Conservation (phyloP, 176 grass and related monocot species). For the Saccharum spontaneum region DNA sequence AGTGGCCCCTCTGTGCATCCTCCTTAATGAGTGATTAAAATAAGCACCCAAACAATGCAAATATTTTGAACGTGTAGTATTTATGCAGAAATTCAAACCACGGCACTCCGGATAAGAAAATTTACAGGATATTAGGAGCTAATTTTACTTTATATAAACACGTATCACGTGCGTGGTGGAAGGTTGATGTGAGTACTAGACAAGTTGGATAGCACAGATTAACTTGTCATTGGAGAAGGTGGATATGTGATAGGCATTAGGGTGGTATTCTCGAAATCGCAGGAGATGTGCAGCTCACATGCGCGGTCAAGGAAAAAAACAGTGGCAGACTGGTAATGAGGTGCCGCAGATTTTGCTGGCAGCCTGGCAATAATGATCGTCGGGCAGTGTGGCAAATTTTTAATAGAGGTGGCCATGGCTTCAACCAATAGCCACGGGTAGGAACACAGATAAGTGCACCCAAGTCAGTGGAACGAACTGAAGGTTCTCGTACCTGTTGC, state of each 20-base stretch:
- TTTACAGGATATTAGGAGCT: background rate
- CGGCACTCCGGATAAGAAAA: background rate
- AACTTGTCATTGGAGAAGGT: conserved; percentile 13
- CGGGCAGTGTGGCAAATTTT: background rate
- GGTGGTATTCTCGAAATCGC: background rate
- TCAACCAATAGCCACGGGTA: background rate
- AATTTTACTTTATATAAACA: conserved; percentile 20
- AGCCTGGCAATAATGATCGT: background rate
- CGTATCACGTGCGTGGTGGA: background rate
- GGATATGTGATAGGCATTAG: background rate
- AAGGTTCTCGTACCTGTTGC: conserved; percentile 20
- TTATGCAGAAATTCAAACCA: conserved; percentile 15
- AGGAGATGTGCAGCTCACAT: background rate
- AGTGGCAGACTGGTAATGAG: background rate
- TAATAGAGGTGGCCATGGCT: background rate
- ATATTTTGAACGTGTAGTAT: conserved; percentile 3
- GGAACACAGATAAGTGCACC: background rate
- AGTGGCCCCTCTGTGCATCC: conserved; percentile 1
- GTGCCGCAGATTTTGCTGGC: background rate
- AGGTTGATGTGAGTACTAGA: background rate
- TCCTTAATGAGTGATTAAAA: conserved; percentile 25
- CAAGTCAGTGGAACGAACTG: background rate
- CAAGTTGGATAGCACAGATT: conserved; percentile 18
- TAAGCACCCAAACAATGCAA: background rate
- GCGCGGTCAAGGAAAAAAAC: background rate